phyloP scores from a whole-genome alignment of 2,329 filamentous ascomycete species.

The Colletotrichum plurivorum region DNA sequence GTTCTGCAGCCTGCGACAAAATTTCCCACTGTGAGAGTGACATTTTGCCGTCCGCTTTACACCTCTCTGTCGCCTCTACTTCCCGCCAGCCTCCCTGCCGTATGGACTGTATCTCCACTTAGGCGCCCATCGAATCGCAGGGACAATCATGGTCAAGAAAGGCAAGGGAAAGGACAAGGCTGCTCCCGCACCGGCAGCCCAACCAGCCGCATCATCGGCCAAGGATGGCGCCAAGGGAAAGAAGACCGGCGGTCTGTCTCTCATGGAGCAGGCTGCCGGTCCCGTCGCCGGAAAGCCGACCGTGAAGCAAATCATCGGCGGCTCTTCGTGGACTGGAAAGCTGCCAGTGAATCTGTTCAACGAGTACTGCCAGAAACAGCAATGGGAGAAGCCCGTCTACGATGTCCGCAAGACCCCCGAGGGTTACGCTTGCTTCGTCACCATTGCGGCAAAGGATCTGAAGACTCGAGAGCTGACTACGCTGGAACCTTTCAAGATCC shows the following conservation, averaged over 20 bases:
- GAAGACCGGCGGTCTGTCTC: conserved; percentile 48
- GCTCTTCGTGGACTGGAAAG: conserved; percentile 97
- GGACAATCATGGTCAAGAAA: conserved; percentile 38
- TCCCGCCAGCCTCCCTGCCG: background rate
- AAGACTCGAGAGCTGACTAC: conserved; percentile 86
- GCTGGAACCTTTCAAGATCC: conserved; percentile 87
- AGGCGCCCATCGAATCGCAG: background rate
- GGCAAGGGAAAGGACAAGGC: conserved; percentile 61
- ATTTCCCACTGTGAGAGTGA: conserved; percentile 20
- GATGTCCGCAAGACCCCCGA: conserved; percentile 81
- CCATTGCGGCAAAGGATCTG: conserved; percentile 79
- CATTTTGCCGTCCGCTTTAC: background rate
- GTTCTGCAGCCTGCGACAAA: background rate
- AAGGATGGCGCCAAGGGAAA: conserved; percentile 71
- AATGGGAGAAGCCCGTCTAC: conserved; percentile 96
- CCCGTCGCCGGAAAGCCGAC: conserved; percentile 66
- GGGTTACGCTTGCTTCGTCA: conserved; percentile 85
- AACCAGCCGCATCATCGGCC: conserved; percentile 47
- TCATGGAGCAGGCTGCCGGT: conserved; percentile 50
- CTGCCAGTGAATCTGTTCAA: conserved; percentile 93
- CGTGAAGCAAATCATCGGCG: conserved; percentile 88
- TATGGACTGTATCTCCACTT: conserved; percentile 6
- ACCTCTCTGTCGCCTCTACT: background rate
- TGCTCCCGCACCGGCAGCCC: conserved; percentile 51
- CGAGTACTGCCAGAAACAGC: conserved; percentile 95